Conservation (phyloP, 495 filamentous ascomycete species). For the Daldinia childiae region DNA sequence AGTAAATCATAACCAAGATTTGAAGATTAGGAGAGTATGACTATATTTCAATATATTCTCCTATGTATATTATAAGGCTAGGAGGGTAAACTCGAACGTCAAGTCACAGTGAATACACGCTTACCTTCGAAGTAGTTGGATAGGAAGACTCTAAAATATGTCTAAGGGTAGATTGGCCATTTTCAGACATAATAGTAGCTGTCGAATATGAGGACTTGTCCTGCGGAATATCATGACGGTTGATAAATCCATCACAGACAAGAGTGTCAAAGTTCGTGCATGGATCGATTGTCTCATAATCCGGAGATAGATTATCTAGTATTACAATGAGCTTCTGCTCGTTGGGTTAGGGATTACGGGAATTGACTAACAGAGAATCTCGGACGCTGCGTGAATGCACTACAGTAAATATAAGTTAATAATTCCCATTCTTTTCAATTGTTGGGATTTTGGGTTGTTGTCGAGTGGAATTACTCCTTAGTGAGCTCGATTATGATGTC, state of each 20-base stretch:
- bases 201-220: constrained; percentile 70
- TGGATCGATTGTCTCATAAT: constrained; percentile 70
- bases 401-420: not conserved
- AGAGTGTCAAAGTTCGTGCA: constrained; percentile 73
- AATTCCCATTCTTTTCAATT: not conserved
- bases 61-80: not conserved
- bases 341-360: not conserved
- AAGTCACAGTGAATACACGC: constrained; percentile 1
- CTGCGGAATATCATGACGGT: constrained; percentile 71
- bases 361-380: constrained; percentile 64
- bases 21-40: not conserved
- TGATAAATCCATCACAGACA: constrained; percentile 74
- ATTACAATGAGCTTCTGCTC: constrained; percentile 20
- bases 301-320: constrained; percentile 68
- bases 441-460: not conserved
- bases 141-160: constrained; percentile 71
- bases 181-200: constrained; percentile 67
- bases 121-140: constrained; percentile 53
- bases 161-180: constrained; percentile 66
- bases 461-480: not conserved
- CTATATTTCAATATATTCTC: not conserved
- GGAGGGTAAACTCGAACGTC: not conserved
- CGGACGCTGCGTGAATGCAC: constrained; percentile 74
- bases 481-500: not conserved
- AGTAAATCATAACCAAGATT: constrained; percentile 13